phyloP scores from a whole-genome alignment of 1,284 basidiomycete genomes.

The Heterobasidion occidentale region DNA sequence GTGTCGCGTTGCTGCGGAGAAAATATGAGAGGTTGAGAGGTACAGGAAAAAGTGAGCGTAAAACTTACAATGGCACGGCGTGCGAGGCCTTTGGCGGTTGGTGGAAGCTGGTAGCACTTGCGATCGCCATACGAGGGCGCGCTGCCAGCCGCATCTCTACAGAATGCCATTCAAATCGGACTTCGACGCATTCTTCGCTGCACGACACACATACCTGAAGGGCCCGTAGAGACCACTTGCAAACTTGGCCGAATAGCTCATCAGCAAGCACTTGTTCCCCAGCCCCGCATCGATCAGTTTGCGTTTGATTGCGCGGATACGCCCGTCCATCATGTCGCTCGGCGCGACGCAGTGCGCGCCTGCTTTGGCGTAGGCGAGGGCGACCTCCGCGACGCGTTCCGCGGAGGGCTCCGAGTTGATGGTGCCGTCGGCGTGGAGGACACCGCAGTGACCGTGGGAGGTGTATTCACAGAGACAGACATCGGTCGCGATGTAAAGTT shows the following conservation, averaged over 20 bases:
- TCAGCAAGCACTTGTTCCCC: slow-evolving; percentile 85
- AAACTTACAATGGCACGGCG: slow-evolving; percentile 82
- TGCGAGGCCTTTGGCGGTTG: slow-evolving; percentile 83
- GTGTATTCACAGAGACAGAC: slow-evolving; percentile 99
- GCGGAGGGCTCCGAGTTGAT: slow-evolving; percentile 76
- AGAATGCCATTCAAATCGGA: not conserved
- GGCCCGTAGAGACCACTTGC: slow-evolving; percentile 96
- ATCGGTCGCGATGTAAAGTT: slow-evolving; percentile 85
- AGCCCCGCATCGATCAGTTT: slow-evolving; percentile 76
- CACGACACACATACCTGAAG: slow-evolving; percentile 61
- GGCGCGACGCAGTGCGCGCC: slow-evolving; percentile 98
- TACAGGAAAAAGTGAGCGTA: not conserved
- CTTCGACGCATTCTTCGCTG: not conserved
- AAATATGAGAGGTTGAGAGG: not conserved
- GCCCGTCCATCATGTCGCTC: slow-evolving; percentile 99
- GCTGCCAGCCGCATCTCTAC: slow-evolving; percentile 91
- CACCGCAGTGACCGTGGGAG: slow-evolving; percentile 94
- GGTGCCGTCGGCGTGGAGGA: slow-evolving; percentile 67
- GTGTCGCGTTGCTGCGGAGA: slow-evolving; percentile 72
- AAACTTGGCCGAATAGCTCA: slow-evolving; percentile 99
- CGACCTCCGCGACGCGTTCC: slow-evolving; percentile 84
- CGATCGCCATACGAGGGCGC: slow-evolving; percentile 92
- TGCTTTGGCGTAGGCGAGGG: slow-evolving; percentile 86
- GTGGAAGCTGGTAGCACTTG: slow-evolving; percentile 97
- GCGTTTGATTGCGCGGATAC: slow-evolving; percentile 86